A percentile compares a stretch with the other conserved stretches of the same genome.
phyloP scores from a whole-genome alignment of 148 eudicot species.

The Amaranthus cruentus region DNA sequence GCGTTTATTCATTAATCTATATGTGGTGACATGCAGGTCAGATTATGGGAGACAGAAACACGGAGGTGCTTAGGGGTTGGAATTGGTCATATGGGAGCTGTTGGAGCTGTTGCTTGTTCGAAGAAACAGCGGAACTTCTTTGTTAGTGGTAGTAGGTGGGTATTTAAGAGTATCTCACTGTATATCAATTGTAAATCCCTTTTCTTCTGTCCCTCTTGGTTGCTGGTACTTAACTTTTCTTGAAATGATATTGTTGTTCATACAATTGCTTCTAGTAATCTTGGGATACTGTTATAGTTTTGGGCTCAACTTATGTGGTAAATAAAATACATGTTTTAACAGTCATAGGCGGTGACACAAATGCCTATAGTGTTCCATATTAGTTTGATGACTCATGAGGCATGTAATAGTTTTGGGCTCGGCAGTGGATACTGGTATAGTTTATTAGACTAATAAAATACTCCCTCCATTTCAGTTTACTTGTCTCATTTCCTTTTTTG shows the following conservation, averaged over 20 bases:
- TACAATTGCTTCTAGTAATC: background rate
- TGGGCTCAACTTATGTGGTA: background rate
- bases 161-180: background rate
- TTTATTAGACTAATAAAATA: no score
- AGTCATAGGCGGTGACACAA: no score
- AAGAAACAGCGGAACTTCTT: constrained; percentile 65
- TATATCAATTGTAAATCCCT: background rate
- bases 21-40: constrained; percentile 48
- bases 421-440: no score
- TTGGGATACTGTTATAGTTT: background rate
- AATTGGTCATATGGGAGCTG: constrained; percentile 80
- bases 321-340: background rate
- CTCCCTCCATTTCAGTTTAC: no score
- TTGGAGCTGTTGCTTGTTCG: constrained; percentile 93
- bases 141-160: constrained; percentile 94
- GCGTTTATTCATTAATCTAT: background rate
- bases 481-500: no score
- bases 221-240: background rate
- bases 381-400: background rate
- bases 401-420: background rate
- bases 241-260: background rate
- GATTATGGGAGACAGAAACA: constrained; percentile 78
- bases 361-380: background rate
- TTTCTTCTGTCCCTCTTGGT: background rate
- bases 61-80: constrained; percentile 70